Evolutionary conservation across 257 asterid genomes (phyloP).

Genomic region (Solanum megistacrolobum): DNA sequence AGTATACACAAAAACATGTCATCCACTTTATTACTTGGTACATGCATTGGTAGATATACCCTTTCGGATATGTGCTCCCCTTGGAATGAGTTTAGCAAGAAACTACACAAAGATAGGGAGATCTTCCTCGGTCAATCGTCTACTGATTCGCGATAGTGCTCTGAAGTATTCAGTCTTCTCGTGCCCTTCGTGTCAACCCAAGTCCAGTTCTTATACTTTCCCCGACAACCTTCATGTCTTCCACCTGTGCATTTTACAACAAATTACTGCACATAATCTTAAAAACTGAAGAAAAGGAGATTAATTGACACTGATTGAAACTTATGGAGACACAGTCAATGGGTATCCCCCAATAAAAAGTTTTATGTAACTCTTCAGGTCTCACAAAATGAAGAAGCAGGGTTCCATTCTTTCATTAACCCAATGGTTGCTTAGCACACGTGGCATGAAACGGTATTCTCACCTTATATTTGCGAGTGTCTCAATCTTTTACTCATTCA

Average conservation of each 20-base stretch:
- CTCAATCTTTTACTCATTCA: neutral
- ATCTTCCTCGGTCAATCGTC: neutral
- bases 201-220: conserved; percentile 42
- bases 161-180: conserved; percentile 16
- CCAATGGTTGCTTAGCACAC: neutral
- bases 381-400: neutral
- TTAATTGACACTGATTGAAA: neutral
- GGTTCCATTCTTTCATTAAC: neutral
- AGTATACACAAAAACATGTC: neutral
- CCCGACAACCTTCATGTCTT: conserved; percentile 57
- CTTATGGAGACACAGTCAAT: neutral
- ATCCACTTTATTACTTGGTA: neutral
- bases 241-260: conserved; percentile 30
- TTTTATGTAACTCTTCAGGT: neutral
- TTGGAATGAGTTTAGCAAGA: neutral
- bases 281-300: neutral
- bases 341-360: neutral
- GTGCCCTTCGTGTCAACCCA: conserved; percentile 37
- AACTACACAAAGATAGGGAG: neutral
- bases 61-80: neutral
- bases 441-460: neutral
- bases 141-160: neutral
- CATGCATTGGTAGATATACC: neutral
- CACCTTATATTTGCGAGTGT: neutral
- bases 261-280: neutral